Base-by-base conservation (phyloP, 2,329 filamentous ascomycete species). In the Diaporthe sp. region DNA sequence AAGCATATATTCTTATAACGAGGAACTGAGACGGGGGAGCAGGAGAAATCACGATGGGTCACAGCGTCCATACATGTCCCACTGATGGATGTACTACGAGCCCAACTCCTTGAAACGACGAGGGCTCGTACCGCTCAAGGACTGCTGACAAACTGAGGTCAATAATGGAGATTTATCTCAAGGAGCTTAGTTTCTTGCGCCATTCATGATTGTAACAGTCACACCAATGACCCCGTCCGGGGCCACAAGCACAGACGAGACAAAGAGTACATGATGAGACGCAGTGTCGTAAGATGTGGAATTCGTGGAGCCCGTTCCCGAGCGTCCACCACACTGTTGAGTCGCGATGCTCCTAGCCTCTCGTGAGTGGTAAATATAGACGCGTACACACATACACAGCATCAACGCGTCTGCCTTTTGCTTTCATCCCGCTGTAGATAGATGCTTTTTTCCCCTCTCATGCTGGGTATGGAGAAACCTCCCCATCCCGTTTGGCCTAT, bases 281-380 rank as follows among this genome's bases (percentile, higher is more conserved):
- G 39, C 4, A 39, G 13, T 65, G 12, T 28, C 20, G 25, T 68
- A 3, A 44, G 10, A 67, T 47, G 44, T 74, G 63, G 71, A 42
- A 63, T 65, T 65, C 4, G 65, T 39, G 63, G 71, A 68, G 49
- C 47, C 63, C 15, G 28, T 58, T 10, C 37, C 20, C n/a, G 60
- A 49, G 25, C 72, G 17, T 51, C 28, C n/a, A 61, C 57, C 17
- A 61, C 58, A 70, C 49, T 6, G n/a, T 44, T 57, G 75, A 74
- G 75, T 76, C 39, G 75, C 57, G 72, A 76, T 74, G 65, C 72
- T 53, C 49, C 47, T 68, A 28, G 49, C 65, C n/a, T 22, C 44
- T 47, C 55, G 28, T 53, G 73, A 70, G 65, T 42, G 20, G 25
- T 49, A 65, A 28, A 31, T 61, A 31, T 65, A 49, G 42, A 70